phyloP scores from a whole-genome alignment of 2,329 filamentous ascomycete species.

The Microsporum canis region DNA sequence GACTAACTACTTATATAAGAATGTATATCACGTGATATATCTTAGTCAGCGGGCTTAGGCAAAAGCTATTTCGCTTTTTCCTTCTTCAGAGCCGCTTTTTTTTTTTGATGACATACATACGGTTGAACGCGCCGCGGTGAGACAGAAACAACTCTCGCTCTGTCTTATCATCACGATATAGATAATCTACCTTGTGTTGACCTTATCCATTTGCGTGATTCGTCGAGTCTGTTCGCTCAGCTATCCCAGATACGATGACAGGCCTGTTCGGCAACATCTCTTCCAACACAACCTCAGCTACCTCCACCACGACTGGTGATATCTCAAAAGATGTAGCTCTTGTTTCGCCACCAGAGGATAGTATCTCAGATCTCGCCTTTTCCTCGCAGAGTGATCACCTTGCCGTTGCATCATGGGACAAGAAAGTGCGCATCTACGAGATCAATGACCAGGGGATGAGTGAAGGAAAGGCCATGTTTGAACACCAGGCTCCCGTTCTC shows the following conservation, averaged over 20 bases:
- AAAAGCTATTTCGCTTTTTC: background rate
- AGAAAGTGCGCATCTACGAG: constrained; percentile 95
- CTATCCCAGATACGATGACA: constrained; percentile 1
- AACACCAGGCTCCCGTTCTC: constrained; percentile 75
- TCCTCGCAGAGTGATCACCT: constrained; percentile 68
- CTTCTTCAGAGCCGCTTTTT: background rate
- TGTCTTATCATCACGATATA: background rate
- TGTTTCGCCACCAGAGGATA: constrained; percentile 69
- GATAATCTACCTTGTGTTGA: background rate
- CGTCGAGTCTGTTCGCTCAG: too few relatives aligned
- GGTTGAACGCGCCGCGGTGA: background rate
- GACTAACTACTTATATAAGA: background rate
- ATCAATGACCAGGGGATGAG: constrained; percentile 66
- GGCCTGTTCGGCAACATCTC: constrained; percentile 25
- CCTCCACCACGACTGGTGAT: constrained; percentile 57
- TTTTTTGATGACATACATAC: background rate
- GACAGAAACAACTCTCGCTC: background rate
- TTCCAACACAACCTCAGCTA: constrained; percentile 44
- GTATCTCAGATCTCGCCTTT: constrained; percentile 78
- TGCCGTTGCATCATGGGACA: constrained; percentile 90
- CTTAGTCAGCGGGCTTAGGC: background rate
- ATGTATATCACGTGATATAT: background rate
- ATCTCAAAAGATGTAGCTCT: constrained; percentile 80
- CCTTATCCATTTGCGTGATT: background rate
- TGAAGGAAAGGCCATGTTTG: constrained; percentile 73